These are phyloP conservation scores for Sanghuangporus weigelae DNA, from an alignment of 1,284 basidiomycete species.

Conservation along the genomic window DNA sequence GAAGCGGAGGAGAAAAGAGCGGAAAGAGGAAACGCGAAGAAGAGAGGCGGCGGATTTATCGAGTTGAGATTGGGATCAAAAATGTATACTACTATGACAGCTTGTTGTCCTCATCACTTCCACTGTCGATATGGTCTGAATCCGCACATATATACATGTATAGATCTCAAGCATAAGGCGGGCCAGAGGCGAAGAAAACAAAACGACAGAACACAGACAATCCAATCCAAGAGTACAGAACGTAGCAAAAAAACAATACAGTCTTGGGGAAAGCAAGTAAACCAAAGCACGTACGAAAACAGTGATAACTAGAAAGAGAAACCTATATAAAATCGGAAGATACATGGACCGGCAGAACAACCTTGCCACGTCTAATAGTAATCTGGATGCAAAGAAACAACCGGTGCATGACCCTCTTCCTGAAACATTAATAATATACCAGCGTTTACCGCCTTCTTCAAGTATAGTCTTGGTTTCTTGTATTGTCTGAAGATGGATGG, in stretches of 20 bases:
- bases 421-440: not conserved
- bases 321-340: not conserved
- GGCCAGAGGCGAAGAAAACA: not conserved
- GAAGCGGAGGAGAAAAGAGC: slow-evolving; percentile 2
- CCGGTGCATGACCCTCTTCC: not conserved
- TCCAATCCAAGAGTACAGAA: not conserved
- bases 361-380: not conserved
- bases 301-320: not conserved
- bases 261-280: not conserved
- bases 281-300: not conserved
- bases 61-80: not conserved
- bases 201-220: not conserved
- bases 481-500: not conserved
- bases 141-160: too few species aligned
- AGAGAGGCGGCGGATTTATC: not conserved
- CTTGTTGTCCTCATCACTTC: not conserved
- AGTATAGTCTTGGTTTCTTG: not conserved
- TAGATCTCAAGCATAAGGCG: not conserved
- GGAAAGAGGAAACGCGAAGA: not conserved
- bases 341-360: not conserved
- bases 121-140: too few species aligned
- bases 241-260: not conserved
- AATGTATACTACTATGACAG: not conserved
- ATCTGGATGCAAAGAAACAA: not conserved
- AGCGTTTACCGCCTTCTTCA: not conserved